phyloP scores from a whole-genome alignment of 257 asterid genomes.

The Leonotis leonurus region DNA sequence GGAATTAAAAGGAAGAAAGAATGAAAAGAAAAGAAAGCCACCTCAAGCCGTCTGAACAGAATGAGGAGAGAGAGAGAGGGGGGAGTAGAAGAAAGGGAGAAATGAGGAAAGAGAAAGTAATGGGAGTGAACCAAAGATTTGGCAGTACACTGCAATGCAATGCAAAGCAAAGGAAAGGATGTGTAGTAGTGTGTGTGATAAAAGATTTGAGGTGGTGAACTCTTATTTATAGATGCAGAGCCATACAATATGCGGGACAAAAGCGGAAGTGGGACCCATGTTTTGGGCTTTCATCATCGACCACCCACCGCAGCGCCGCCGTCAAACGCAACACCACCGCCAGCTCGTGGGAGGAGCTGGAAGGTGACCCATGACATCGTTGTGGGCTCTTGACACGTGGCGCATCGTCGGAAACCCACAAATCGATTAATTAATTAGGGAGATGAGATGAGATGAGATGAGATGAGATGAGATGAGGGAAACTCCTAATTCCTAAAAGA shows the following conservation, averaged over 20 bases:
- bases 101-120: conserved; percentile 5
- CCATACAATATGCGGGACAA: conserved; percentile 44
- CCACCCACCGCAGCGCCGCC: no score
- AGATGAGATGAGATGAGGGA: no score
- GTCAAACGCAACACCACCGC: conserved; percentile 10
- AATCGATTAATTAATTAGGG: no score
- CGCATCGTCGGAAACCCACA: conserved; percentile 12
- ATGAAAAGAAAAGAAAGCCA: not conserved
- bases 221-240: conserved; percentile 48
- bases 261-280: conserved; percentile 24
- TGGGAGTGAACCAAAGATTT: no score
- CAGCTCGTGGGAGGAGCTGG: conserved; percentile 8
- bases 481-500: no score
- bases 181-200: conserved; percentile 28
- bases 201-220: conserved; percentile 32
- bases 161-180: no score
- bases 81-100: not conserved
- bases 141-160: no score
- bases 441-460: no score
- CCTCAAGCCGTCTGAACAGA: conserved; percentile 5
- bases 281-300: no score
- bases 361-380: conserved; percentile 20
- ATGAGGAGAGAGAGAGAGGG: not conserved
- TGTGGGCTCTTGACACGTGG: conserved; percentile 37
- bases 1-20: not conserved